A percentile compares a stretch with the other conserved stretches of the same genome.
Evolutionary conservation across 1,284 basidiomycete genomes (phyloP).

Genomic region (Ceraceosorus guamensis): DNA sequence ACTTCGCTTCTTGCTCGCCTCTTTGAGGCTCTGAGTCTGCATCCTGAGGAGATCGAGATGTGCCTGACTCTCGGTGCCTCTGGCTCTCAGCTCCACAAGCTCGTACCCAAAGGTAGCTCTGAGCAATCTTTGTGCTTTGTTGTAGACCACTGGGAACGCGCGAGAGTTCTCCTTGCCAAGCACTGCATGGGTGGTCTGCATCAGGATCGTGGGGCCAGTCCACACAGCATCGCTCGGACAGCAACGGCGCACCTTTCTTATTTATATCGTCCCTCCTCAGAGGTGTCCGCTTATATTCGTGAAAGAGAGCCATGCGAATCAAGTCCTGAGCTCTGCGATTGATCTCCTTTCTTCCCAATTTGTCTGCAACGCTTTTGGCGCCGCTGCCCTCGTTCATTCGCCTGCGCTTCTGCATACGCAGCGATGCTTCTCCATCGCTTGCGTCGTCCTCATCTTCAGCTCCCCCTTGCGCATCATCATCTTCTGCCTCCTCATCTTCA

Average conservation of each 20-base stretch:
- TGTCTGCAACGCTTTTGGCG: constrained; percentile 13
- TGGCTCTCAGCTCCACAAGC: constrained; percentile 30
- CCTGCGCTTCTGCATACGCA: neutral
- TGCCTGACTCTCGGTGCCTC: constrained; percentile 17
- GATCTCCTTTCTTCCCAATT: constrained; percentile 17
- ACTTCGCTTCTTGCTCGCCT: constrained; percentile 4
- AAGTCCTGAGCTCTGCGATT: constrained; percentile 27
- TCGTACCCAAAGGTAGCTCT: constrained; percentile 22
- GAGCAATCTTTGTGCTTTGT: constrained; percentile 30
- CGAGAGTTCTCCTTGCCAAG: constrained; percentile 15
- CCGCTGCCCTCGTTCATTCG: constrained; percentile 13
- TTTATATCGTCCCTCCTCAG: constrained; percentile 26
- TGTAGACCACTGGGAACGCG: constrained; percentile 26
- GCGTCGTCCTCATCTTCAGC: constrained; percentile 9
- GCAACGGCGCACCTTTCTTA: constrained; percentile 13
- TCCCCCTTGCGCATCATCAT: constrained; percentile 5
- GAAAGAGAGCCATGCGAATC: constrained; percentile 26
- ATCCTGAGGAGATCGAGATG: constrained; percentile 18
- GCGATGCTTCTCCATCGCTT: constrained; percentile 8
- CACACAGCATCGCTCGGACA: neutral
- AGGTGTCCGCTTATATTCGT: constrained; percentile 19
- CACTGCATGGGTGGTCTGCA: constrained; percentile 1
- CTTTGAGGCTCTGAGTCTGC: constrained; percentile 5
- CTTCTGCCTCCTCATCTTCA: constrained; percentile 7
- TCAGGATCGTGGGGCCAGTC: neutral